Conservation (phyloP, 2,329 filamentous ascomycete species). For the Aspergillus floridensis region DNA sequence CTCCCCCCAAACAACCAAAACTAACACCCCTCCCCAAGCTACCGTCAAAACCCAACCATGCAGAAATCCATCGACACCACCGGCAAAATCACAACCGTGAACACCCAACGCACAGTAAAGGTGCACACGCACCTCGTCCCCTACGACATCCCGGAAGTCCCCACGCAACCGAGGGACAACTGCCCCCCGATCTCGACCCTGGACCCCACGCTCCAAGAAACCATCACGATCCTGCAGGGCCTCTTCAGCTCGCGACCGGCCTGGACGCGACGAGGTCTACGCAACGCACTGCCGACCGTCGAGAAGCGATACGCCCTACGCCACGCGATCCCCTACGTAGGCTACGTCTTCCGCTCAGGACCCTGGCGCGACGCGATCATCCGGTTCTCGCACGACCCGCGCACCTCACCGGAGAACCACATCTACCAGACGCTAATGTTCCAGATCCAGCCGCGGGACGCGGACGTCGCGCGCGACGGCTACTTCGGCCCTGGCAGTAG, state of each 20-base stretch:
- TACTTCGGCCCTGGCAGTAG: slow-evolving; percentile 10
- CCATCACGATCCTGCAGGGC: slow-evolving; percentile 62
- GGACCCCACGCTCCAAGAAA: slow-evolving; percentile 59
- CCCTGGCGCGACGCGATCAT: slow-evolving; percentile 89
- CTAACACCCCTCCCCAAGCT: slow-evolving; percentile 55
- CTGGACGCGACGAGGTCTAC: slow-evolving; percentile 79
- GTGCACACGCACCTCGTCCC: slow-evolving; percentile 59
- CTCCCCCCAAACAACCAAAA: slow-evolving; percentile 20
- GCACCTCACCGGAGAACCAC: slow-evolving; percentile 71
- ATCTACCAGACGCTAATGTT: slow-evolving; percentile 89
- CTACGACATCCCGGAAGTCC: slow-evolving; percentile 61
- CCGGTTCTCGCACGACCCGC: slow-evolving; percentile 81
- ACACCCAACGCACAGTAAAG: slow-evolving; percentile 57
- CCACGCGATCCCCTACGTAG: slow-evolving; percentile 76
- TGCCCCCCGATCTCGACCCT: slow-evolving; percentile 51
- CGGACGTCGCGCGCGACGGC: slow-evolving; percentile 34
- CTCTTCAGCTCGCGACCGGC: slow-evolving; percentile 74
- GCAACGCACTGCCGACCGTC: slow-evolving; percentile 63
- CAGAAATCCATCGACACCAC: slow-evolving; percentile 58
- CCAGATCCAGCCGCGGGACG: slow-evolving; percentile 55
- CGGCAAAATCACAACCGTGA: slow-evolving; percentile 60
- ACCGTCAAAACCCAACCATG: slow-evolving; percentile 81
- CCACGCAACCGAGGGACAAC: slow-evolving; percentile 58
- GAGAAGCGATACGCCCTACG: slow-evolving; percentile 60
- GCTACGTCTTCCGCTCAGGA: slow-evolving; percentile 88